Evolutionary conservation across 2,329 filamentous ascomycete species (phyloP), one percentile per base, ranked within the genome.

Genomic region (Cladorrhinum sp.): DNA sequence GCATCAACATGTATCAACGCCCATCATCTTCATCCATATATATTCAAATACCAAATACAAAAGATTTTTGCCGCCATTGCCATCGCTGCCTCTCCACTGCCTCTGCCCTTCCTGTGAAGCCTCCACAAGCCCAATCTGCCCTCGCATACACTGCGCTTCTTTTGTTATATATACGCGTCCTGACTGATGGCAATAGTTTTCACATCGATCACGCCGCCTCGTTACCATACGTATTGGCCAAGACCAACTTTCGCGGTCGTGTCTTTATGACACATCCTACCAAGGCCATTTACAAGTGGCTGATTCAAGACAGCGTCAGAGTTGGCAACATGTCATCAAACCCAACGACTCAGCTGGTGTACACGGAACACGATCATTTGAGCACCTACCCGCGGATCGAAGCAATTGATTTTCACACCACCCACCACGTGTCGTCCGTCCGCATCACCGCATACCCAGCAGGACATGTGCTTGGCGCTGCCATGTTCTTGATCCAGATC

Each of bases 261-360:
- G 94, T 98, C 63, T 98, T 97, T 79, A 99, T 98, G 94, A 99
- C 95, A 56, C 95, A 99, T 79, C 92, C 95, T 1, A 99, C 95
- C 52, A 98, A 99, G 76, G 95, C 95, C 69, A 99, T 99, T 73
- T 99, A 99, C 84, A 98, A 98, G 78, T 98, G 95, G 94, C 86
- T 98, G 56, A 97, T 98, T 65, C 92, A 96, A 75, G 95, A 99
- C 76, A 96, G 92, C 67, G 91, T 99, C 50, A 88, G 95, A 62
- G 93, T 99, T 28, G 89, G 89, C 73, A 90, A 87, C 71, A 87
- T 84, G 3, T 86, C 85, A 1, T 86, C 84, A 9, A 84, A 85
- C 66, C 78, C 81, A 58, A 81, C 80, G 0, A 81, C 90, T 70
- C 83, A 95, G 81, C 81, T 91, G 72, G 86, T 98, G 51, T 99